Evolutionary conservation across 805 yeast genomes (phyloP).

Genomic region (Zygotorulaspora chibaensis): DNA sequence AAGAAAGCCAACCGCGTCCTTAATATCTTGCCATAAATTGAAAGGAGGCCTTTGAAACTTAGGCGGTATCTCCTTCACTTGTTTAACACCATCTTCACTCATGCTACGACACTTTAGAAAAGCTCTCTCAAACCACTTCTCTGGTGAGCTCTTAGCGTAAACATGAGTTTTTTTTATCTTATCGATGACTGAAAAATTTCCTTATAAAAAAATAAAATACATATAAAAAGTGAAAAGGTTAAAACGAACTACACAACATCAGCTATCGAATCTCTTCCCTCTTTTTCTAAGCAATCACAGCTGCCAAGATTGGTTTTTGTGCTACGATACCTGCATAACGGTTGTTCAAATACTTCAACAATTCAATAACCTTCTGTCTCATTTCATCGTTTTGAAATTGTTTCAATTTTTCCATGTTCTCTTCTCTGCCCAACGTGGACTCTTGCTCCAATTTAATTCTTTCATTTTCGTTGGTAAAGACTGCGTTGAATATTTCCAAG

Average conservation of each 20-base stretch:
- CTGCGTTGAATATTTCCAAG: constrained; percentile 62
- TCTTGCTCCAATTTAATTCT: constrained; percentile 63
- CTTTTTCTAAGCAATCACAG: constrained; percentile 31
- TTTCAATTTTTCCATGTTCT: constrained; percentile 67
- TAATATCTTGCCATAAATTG: constrained; percentile 45
- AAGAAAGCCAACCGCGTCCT: constrained; percentile 41
- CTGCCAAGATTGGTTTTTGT: constrained; percentile 36
- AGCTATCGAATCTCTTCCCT: not conserved
- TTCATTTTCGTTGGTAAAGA: constrained; percentile 72
- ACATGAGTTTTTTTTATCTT: not conserved
- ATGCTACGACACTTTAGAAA: not conserved
- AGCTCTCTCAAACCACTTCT: not conserved
- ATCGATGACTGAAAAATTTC: constrained; percentile 2
- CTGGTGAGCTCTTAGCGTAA: not conserved
- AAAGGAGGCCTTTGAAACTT: constrained; percentile 20
- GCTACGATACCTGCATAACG: constrained; percentile 62
- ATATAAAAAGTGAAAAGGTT: constrained; percentile 1
- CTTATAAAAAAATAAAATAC: constrained; percentile 8
- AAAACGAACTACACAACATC: not conserved
- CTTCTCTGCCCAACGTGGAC: constrained; percentile 83
- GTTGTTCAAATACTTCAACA: constrained; percentile 68
- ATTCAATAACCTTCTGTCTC: constrained; percentile 58
- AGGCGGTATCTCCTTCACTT: not conserved
- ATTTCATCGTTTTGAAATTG: constrained; percentile 73
- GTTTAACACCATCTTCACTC: constrained; percentile 1